These are phyloP conservation scores for Geosmithia morbida DNA, from an alignment of 2,329 filamentous ascomycete genomes.

Conservation along the genomic window DNA sequence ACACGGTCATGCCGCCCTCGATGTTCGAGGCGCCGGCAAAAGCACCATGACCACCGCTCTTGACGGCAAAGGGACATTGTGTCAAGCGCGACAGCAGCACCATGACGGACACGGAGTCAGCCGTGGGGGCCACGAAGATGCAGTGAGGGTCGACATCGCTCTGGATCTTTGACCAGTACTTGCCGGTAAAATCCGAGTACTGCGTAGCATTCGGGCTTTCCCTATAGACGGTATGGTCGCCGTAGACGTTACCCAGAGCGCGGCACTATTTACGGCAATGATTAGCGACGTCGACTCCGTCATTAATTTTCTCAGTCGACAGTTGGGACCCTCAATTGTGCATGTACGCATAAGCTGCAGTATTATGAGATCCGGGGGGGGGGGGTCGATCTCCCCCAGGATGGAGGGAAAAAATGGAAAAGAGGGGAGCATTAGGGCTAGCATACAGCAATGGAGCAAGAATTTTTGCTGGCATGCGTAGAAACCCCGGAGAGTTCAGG, in stretches of 20 bases:
- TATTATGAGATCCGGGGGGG: too few relatives aligned
- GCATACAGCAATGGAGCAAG: background rate
- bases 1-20: constrained; percentile 18
- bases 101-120: constrained; percentile 7
- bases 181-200: constrained; percentile 1
- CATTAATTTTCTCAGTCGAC: too few relatives aligned
- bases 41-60: constrained; percentile 29
- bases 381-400: background rate
- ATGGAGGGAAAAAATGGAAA: background rate
- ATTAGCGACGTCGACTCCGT: background rate
- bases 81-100: constrained; percentile 3
- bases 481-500: constrained; percentile 2
- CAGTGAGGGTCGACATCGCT: constrained; percentile 19
- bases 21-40: constrained; percentile 23
- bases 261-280: background rate
- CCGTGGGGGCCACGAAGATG: constrained; percentile 3
- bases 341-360: too few relatives aligned
- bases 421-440: background rate
- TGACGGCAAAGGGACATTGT: constrained; percentile 19
- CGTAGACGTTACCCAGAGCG: background rate
- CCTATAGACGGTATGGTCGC: background rate
- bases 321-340: too few relatives aligned
- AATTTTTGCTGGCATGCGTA: background rate
- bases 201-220: background rate
- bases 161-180: constrained; percentile 9